These are phyloP conservation scores for Penicillium longicatenatum DNA, from an alignment of 495 filamentous ascomycete genomes.

Conservation along the genomic window DNA sequence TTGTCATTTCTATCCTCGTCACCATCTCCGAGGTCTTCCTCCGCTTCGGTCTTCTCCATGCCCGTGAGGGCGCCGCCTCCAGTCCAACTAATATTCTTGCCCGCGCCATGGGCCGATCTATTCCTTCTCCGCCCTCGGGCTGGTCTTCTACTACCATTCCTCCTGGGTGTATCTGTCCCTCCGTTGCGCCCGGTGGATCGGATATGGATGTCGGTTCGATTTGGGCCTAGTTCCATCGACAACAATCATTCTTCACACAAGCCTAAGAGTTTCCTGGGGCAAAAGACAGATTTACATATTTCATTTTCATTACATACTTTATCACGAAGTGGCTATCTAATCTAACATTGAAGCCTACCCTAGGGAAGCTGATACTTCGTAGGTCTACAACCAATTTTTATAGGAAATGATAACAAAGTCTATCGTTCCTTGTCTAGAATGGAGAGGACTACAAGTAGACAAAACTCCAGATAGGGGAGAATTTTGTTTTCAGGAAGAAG, in stretches of 20 bases:
- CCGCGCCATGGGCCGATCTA: constrained; percentile 25
- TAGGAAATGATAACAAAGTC: not conserved
- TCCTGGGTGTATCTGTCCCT: constrained; percentile 32
- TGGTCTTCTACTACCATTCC: constrained; percentile 22
- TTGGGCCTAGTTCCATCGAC: not conserved
- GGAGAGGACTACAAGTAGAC: no score
- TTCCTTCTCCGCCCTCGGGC: constrained; percentile 18
- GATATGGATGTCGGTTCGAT: constrained; percentile 17
- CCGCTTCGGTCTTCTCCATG: constrained; percentile 75
- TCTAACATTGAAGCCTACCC: not conserved
- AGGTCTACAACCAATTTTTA: not conserved
- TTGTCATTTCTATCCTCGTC: constrained; percentile 85
- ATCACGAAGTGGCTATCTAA: not conserved
- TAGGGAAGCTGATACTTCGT: not conserved
- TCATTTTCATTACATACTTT: not conserved
- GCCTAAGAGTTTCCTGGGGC: not conserved
- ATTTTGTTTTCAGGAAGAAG: not conserved
- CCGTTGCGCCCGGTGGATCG: constrained; percentile 11
- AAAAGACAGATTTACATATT: not conserved
- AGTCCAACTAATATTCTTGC: constrained; percentile 22
- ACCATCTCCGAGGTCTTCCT: constrained; percentile 88
- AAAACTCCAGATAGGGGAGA: not conserved
- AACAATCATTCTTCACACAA: not conserved
- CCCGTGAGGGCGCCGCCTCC: constrained; percentile 27
- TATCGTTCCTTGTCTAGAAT: not conserved